Evolutionary conservation across 352 stramenopile genomes (phyloP), one percentile per base, ranked within the genome.

Genomic region (Globisporangium lucens): DNA sequence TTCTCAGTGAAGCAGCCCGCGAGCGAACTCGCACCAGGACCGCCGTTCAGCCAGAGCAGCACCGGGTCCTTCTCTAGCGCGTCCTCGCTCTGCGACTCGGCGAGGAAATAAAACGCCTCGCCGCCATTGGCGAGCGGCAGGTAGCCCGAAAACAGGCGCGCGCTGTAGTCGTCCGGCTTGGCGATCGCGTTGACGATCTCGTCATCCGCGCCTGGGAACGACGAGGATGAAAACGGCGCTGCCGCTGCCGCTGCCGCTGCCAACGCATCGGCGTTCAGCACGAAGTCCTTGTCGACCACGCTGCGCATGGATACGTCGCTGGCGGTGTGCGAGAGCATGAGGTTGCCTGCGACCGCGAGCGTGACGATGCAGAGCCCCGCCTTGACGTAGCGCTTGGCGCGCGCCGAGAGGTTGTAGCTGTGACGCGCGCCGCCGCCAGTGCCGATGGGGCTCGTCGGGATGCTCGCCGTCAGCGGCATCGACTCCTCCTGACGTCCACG

Each of bases 21-120:
- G 43, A 94, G 94, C 29, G 85, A 98, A 56, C 86, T 98, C 78
- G 96, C 99, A 8, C 97, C 97, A 0, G 97, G 96, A 1, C 97
- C 97, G n/a, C 97, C 97, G 22, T 92, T 99, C 63, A 99, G 85
- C 97, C 97, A 99, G n/a, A 99, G 87, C 53, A 99, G 82, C 41
- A 99, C 72, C 0, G 97, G 97, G 70, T 97, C 96, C 12, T 67
- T 95, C n/a, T 74, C 68, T 0, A 93, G 91, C 53, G 78, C 67
- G 5, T 82, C 78, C 46, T 90, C 85, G 27, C 88, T 96, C 77
- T 98, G 95, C 72, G 98, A 99, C 77, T 98, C 97, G 92, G 95
- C 98, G 79, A 97, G 98, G 68, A 99, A 99, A 69, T 98, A 96
- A 74, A 72, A 71, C 57, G 49, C 61, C 33, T 74, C 30, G 38